A percentile compares a stretch with the other conserved stretches of the same genome.
These are phyloP conservation scores for Saccharum hybrid DNA, from an alignment of 202 grass and related monocot species.

Conservation along the genomic window DNA sequence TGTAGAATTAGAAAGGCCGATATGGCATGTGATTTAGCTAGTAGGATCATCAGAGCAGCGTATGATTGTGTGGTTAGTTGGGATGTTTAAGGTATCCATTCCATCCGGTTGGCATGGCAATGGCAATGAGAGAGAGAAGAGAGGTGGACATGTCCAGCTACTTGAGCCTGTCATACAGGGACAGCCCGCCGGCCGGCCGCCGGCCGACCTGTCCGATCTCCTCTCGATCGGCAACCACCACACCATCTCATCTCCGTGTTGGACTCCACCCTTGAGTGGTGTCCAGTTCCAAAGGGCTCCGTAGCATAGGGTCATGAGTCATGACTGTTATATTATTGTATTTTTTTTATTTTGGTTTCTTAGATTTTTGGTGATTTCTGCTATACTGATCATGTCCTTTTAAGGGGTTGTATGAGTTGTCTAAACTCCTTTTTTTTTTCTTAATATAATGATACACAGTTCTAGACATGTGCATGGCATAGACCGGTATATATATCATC, in stretches of 20 bases:
- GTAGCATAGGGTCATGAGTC: no score
- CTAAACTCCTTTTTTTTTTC: no score
- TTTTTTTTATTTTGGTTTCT: no score
- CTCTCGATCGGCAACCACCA: neutral
- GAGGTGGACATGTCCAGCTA: constrained; percentile 9
- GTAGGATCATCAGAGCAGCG: neutral
- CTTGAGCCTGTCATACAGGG: constrained; percentile 27
- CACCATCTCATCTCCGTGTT: neutral
- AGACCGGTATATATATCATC: no score
- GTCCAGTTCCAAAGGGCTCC: neutral
- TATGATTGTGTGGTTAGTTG: constrained; percentile 23
- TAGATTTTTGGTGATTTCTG: no score
- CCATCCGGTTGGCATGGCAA: no score
- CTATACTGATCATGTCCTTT: no score
- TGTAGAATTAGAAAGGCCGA: neutral
- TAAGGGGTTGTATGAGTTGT: no score
- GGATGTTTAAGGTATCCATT: neutral
- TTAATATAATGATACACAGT: no score
- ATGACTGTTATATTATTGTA: no score
- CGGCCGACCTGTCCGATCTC: neutral
- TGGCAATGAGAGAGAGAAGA: no score
- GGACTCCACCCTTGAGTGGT: neutral
- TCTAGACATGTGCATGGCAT: no score
- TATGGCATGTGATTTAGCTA: neutral
- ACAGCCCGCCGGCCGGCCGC: constrained; percentile 13